A percentile compares a stretch with the other conserved stretches of the same genome.
Conservation (phyloP, 164 flowering plant species). For the Tinospora cordifolia region DNA sequence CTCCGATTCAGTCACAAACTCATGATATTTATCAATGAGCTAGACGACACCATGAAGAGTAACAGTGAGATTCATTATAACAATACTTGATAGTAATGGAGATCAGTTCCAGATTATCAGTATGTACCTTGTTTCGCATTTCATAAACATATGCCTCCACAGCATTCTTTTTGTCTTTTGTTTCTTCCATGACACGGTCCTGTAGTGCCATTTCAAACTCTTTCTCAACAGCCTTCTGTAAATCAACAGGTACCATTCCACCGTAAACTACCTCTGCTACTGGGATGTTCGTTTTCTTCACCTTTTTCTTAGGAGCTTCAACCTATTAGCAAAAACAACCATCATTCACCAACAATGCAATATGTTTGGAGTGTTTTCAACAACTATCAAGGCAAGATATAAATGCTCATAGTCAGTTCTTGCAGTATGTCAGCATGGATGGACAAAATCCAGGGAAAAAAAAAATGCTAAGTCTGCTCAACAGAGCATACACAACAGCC, state of each 20-base stretch:
- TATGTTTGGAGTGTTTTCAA: background rate
- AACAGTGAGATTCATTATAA: background rate
- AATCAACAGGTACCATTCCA: conserved; percentile 49
- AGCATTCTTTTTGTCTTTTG: conserved; percentile 91
- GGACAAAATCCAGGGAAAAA: background rate
- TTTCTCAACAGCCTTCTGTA: conserved; percentile 84
- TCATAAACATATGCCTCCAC: conserved; percentile 97
- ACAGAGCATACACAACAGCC: no score
- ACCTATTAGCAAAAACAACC: conserved; percentile 28
- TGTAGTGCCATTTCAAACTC: conserved; percentile 98
- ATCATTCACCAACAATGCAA: no score
- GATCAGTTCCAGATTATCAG: background rate
- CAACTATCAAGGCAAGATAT: background rate
- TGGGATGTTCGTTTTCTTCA: conserved; percentile 65
- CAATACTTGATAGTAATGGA: background rate
- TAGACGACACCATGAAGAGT: conserved; percentile 20
- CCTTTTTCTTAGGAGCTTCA: conserved; percentile 75
- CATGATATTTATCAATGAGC: conserved; percentile 80
- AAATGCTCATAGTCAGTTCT: background rate
- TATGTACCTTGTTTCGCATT: conserved; percentile 79
- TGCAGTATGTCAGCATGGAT: background rate
- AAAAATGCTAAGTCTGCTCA: no score
- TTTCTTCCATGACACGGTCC: conserved; percentile 95
- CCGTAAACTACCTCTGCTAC: conserved; percentile 76
- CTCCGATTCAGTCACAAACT: conserved; percentile 59